These are phyloP conservation scores for Escallonia herrerae DNA, from an alignment of 129 eudicot species.

Conservation along the genomic window DNA sequence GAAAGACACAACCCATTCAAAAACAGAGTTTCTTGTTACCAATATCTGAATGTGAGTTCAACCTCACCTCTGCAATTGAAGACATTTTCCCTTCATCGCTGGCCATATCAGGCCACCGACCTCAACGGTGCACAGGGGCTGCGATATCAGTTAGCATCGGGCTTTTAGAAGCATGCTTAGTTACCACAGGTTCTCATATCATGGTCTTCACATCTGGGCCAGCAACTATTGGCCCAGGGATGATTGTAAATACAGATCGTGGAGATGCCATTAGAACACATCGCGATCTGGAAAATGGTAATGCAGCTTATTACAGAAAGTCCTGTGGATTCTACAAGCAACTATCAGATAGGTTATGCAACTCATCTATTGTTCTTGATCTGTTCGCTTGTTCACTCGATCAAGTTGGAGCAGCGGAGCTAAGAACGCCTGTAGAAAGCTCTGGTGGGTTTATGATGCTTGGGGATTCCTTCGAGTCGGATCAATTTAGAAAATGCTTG, in stretches of 20 bases:
- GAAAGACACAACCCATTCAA: constrained; percentile 43
- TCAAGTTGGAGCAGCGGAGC: constrained; percentile 92
- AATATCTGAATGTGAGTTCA: constrained; percentile 84
- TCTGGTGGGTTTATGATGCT: constrained; percentile 87
- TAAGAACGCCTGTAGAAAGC: constrained; percentile 63
- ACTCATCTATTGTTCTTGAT: constrained; percentile 76
- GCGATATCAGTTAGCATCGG: constrained; percentile 83
- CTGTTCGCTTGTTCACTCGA: constrained; percentile 91
- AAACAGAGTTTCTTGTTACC: constrained; percentile 69
- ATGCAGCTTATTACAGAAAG: constrained; percentile 40
- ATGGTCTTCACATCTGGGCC: constrained; percentile 99
- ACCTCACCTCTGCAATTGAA: constrained; percentile 68
- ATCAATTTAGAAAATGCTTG: constrained; percentile 75
- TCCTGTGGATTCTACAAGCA: constrained; percentile 62
- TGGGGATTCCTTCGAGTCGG: constrained; percentile 77
- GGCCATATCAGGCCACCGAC: constrained; percentile 51
- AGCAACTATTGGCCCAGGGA: constrained; percentile 88
- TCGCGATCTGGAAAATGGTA: constrained; percentile 55
- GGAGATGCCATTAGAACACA: constrained; percentile 68
- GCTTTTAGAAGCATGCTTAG: constrained; percentile 69
- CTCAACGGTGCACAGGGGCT: constrained; percentile 72
- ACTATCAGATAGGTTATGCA: constrained; percentile 45
- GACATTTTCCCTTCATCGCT: constrained; percentile 59
- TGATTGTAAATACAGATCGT: constrained; percentile 54
- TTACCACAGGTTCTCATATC: constrained; percentile 59